A percentile compares a stretch with the other conserved stretches of the same genome.
Conservation (phyloP, 805 yeast species). For the Starmerella powellii region DNA sequence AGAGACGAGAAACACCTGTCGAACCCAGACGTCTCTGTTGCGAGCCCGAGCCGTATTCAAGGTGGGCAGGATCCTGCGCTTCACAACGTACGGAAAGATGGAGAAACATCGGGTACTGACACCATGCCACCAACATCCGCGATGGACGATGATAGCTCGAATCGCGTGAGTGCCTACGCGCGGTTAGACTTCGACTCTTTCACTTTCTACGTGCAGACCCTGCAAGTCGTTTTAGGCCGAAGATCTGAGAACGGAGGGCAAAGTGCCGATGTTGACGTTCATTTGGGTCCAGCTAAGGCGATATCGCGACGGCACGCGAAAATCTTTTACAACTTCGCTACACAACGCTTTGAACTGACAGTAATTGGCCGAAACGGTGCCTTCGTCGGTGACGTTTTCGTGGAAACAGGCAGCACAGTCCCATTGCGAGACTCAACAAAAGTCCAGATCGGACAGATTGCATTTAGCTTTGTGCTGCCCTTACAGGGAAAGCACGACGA, state of each 20-base stretch:
- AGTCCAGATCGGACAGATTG: slow-evolving; percentile 86
- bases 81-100: too few species aligned
- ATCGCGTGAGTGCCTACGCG: slow-evolving; percentile 35
- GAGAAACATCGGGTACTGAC: too few species aligned
- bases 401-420: slow-evolving; percentile 83
- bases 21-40: too few species aligned
- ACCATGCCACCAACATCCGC: slow-evolving; percentile 10
- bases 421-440: slow-evolving; percentile 62
- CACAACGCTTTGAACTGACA: slow-evolving; percentile 83
- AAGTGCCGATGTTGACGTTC: slow-evolving; percentile 64
- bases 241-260: slow-evolving; percentile 53
- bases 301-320: slow-evolving; percentile 90
- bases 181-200: slow-evolving; percentile 77
- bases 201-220: slow-evolving; percentile 90
- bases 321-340: slow-evolving; percentile 91
- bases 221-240: slow-evolving; percentile 89
- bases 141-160: slow-evolving; percentile 17
- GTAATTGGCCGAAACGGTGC: slow-evolving; percentile 95
- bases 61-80: too few species aligned
- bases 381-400: slow-evolving; percentile 80
- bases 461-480: slow-evolving; percentile 79
- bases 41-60: too few species aligned
- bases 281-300: slow-evolving; percentile 82
- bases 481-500: slow-evolving; percentile 32
- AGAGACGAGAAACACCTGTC: too few species aligned